Evolutionary conservation across 495 filamentous ascomycete species (phyloP).

Genomic region (Annulohypoxylon bovei): DNA sequence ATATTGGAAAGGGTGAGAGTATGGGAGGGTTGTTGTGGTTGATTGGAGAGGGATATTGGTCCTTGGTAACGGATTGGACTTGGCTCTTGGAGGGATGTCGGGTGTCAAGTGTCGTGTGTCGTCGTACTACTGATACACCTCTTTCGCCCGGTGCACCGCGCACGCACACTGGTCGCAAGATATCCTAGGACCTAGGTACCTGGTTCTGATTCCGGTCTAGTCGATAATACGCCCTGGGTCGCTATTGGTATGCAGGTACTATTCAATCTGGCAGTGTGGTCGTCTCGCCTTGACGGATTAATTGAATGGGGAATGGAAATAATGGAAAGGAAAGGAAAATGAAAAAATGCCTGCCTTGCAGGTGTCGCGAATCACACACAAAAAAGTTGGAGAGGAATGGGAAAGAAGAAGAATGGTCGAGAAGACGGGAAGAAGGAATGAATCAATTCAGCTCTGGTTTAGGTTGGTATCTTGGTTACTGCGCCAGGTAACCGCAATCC

Average conservation of each 20-base stretch:
- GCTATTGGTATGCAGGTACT: slow-evolving; percentile 12
- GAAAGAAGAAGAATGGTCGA: slow-evolving; percentile 23
- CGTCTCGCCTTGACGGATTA: slow-evolving; percentile 11
- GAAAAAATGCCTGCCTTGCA: slow-evolving; percentile 38
- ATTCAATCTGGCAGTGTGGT: slow-evolving; percentile 14
- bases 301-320: background rate
- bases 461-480: slow-evolving; percentile 3
- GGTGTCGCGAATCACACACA: slow-evolving; percentile 27
- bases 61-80: background rate
- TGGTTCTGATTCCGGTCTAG: background rate
- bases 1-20: slow-evolving; percentile 18
- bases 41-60: slow-evolving; percentile 40
- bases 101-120: slow-evolving; percentile 37
- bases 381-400: slow-evolving; percentile 25
- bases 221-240: slow-evolving; percentile 16
- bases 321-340: slow-evolving; percentile 23
- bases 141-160: slow-evolving; percentile 8
- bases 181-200: background rate
- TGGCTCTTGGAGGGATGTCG: slow-evolving; percentile 23
- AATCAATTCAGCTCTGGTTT: slow-evolving; percentile 20
- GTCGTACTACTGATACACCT: slow-evolving; percentile 31
- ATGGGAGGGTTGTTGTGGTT: slow-evolving; percentile 11
- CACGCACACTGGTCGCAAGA: slow-evolving; percentile 25
- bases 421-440: slow-evolving; percentile 21
- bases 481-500: slow-evolving; percentile 14